phyloP scores from a whole-genome alignment of 352 stramenopile species.

The Phytophthora constricta region DNA sequence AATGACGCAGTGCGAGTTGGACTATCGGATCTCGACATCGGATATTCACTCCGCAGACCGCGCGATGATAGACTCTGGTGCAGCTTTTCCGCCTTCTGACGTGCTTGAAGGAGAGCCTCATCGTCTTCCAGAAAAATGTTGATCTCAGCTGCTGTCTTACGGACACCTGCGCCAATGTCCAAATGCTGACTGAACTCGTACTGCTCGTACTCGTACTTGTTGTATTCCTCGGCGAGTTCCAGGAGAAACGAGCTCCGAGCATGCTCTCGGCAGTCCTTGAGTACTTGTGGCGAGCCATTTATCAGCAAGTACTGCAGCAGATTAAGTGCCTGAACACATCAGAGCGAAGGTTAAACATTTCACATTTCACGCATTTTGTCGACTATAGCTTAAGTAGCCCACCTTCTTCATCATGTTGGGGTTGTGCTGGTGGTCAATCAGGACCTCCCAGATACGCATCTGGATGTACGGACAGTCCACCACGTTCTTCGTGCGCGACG shows the following conservation, averaged over 20 bases:
- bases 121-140: conserved; percentile 57
- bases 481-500: conserved; percentile 70
- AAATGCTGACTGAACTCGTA: conserved; percentile 79
- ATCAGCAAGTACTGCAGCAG: conserved; percentile 70
- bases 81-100: conserved; percentile 56
- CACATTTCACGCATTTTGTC: too few species aligned
- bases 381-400: too few species aligned
- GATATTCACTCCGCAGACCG: conserved; percentile 48
- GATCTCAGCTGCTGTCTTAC: conserved; percentile 66
- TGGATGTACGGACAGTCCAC: conserved; percentile 82
- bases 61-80: conserved; percentile 62
- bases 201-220: conserved; percentile 75
- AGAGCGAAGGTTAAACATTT: too few species aligned
- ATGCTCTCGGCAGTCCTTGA: conserved; percentile 62
- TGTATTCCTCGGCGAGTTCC: conserved; percentile 64
- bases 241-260: conserved; percentile 53
- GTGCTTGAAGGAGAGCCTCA: conserved; percentile 50
- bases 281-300: conserved; percentile 74
- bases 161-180: conserved; percentile 67
- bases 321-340: conserved; percentile 49
- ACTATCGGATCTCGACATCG: conserved; percentile 19
- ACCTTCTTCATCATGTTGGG: conserved; percentile 67
- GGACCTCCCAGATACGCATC: conserved; percentile 70
- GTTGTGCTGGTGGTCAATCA: conserved; percentile 64
- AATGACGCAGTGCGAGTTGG: conserved; percentile 7